These are phyloP conservation scores for Hypoxylon perforatum DNA, from an alignment of 495 filamentous ascomycete genomes.

Conservation along the genomic window DNA sequence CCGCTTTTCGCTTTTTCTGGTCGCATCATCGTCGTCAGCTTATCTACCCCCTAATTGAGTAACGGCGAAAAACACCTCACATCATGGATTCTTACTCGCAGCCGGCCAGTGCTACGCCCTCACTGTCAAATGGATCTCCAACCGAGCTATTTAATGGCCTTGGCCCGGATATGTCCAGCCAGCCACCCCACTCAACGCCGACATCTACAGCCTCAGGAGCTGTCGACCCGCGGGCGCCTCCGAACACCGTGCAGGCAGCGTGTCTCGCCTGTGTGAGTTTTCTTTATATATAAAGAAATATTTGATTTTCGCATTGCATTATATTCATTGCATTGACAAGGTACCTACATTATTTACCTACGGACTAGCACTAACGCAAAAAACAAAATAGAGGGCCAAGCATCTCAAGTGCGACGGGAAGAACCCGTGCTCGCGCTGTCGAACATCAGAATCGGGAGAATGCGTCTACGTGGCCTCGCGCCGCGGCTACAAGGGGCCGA, in stretches of 20 bases:
- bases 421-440: slow-evolving; percentile 59
- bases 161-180: slow-evolving; percentile 38
- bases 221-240: slow-evolving; percentile 46
- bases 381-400: slow-evolving; percentile 55
- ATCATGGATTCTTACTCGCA: slow-evolving; percentile 40
- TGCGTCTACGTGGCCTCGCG: slow-evolving; percentile 63
- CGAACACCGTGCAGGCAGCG: slow-evolving; percentile 57
- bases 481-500: slow-evolving; percentile 63
- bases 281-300: too few species aligned
- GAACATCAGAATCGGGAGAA: slow-evolving; percentile 50
- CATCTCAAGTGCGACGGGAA: slow-evolving; percentile 63
- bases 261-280: slow-evolving; percentile 61
- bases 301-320: too few species aligned
- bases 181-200: slow-evolving; percentile 39
- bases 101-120: slow-evolving; percentile 23
- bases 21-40: slow-evolving; percentile 12
- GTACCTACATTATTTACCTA: too few species aligned
- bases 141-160: slow-evolving; percentile 41
- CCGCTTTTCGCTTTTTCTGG: too few species aligned
- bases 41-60: not conserved
- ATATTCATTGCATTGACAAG: too few species aligned
- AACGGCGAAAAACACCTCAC: slow-evolving; percentile 2
- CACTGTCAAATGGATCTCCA: slow-evolving; percentile 34
- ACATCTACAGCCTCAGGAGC: slow-evolving; percentile 29
- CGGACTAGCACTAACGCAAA: slow-evolving; percentile 12